Conservation (phyloP, 2,329 filamentous ascomycete species). For the Hypoxylon sp. region DNA sequence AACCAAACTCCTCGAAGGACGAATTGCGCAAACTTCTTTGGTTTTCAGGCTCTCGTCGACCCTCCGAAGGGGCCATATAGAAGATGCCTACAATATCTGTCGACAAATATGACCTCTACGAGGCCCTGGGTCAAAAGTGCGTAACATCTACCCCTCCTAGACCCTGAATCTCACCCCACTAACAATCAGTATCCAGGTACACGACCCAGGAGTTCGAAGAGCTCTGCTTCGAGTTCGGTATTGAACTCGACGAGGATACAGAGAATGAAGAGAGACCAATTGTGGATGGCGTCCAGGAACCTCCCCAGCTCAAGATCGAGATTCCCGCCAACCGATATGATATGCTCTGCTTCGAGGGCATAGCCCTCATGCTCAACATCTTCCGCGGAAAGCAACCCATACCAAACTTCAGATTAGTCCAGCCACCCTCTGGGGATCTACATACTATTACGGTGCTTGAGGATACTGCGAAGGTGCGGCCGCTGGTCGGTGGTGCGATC, state of each 20-base stretch:
- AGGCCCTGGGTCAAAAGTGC: conserved; percentile 89
- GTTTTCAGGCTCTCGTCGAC: conserved; percentile 32
- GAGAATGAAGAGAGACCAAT: conserved; percentile 45
- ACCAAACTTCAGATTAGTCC: conserved; percentile 83
- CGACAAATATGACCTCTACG: conserved; percentile 95
- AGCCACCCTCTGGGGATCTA: conserved; percentile 79
- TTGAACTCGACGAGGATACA: conserved; percentile 97
- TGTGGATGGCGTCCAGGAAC: conserved; percentile 75
- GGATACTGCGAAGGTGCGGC: conserved; percentile 82
- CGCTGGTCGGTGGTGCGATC: conserved; percentile 90
- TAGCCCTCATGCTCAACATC: conserved; percentile 94
- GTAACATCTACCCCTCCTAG: conserved; percentile 50
- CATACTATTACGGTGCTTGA: conserved; percentile 86
- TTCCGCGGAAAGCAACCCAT: conserved; percentile 83
- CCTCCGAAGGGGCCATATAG: conserved; percentile 31
- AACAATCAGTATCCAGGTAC: conserved; percentile 68
- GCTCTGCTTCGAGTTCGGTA: conserved; percentile 97
- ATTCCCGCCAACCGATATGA: conserved; percentile 96
- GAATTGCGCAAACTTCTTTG: conserved; percentile 32
- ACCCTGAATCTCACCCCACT: conserved; percentile 45
- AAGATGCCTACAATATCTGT: conserved; percentile 97
- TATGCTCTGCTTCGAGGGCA: conserved; percentile 97
- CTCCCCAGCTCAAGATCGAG: conserved; percentile 96
- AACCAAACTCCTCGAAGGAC: conserved; percentile 18
- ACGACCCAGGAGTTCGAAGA: conserved; percentile 97